Conservation (phyloP, 768 basidiomycete genomes). For the Auricularia cornea region DNA sequence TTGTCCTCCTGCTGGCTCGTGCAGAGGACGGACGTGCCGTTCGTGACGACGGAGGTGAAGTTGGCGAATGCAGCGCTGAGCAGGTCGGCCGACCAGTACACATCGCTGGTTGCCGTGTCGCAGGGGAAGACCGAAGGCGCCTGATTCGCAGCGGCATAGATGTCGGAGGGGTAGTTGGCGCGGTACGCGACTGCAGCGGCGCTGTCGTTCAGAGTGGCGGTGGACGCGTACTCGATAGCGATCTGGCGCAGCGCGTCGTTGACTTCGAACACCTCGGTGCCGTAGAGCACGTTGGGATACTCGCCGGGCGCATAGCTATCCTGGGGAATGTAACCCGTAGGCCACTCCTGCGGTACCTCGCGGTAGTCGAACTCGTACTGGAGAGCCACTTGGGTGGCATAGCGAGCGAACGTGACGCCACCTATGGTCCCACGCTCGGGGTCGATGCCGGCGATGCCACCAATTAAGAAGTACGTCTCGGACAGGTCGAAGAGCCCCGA, state of each 20-base stretch:
- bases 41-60: constrained; percentile 28
- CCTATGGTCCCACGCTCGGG: constrained; percentile 32
- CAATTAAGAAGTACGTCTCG: constrained; percentile 34
- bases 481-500: constrained; percentile 29
- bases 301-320: constrained; percentile 21
- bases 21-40: constrained; percentile 23
- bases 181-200: constrained; percentile 19
- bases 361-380: constrained; percentile 36
- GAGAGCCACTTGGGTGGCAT: constrained; percentile 29
- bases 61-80: constrained; percentile 31
- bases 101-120: constrained; percentile 31
- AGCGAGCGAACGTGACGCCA: constrained; percentile 30
- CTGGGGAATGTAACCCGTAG: constrained; percentile 30
- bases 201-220: constrained; percentile 27
- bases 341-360: constrained; percentile 29
- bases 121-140: too few relatives aligned
- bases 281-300: constrained; percentile 24
- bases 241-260: constrained; percentile 31
- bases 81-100: constrained; percentile 28
- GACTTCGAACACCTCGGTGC: constrained; percentile 40
- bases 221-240: constrained; percentile 21
- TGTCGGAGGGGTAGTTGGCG: too few relatives aligned
- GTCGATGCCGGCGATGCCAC: constrained; percentile 34
- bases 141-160: too few relatives aligned
- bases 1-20: constrained; percentile 35